phyloP scores from a whole-genome alignment of 106 monocot genomes.

The Apostasia ramifera region DNA sequence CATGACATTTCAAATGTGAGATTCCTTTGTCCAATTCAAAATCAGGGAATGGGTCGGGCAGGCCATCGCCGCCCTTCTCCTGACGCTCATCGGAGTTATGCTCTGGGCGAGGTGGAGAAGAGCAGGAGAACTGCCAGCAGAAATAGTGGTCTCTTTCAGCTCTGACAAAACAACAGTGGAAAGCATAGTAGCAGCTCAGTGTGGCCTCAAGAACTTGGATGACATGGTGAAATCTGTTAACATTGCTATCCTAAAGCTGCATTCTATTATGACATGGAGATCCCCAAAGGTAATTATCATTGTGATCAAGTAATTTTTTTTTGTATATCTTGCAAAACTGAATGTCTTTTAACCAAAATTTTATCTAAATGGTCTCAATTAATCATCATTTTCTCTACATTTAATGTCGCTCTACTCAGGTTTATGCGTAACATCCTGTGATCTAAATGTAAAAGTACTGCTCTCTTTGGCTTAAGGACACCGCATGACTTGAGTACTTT shows the following conservation, averaged over 20 bases:
- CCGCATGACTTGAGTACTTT: no score
- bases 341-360: not conserved
- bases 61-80: constrained; percentile 27
- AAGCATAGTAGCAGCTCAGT: constrained; percentile 65
- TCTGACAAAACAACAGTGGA: constrained; percentile 69
- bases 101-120: constrained; percentile 31
- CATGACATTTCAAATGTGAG: not conserved
- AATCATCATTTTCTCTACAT: not conserved
- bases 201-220: constrained; percentile 35
- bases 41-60: constrained; percentile 68
- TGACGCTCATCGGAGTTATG: constrained; percentile 37
- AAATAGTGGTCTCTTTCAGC: constrained; percentile 42
- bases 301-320: not conserved
- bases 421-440: no score
- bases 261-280: constrained; percentile 49
- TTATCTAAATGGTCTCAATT: not conserved
- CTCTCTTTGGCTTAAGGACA: no score
- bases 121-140: constrained; percentile 14
- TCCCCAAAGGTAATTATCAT: constrained; percentile 54
- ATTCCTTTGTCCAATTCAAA: not conserved
- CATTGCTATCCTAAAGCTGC: constrained; percentile 50
- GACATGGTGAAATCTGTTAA: constrained; percentile 38
- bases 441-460: no score
- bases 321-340: no score
- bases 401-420: no score